These are phyloP conservation scores for Zygotorulaspora mrakii DNA, from an alignment of 1,139 yeast genomes.

Conservation along the genomic window DNA sequence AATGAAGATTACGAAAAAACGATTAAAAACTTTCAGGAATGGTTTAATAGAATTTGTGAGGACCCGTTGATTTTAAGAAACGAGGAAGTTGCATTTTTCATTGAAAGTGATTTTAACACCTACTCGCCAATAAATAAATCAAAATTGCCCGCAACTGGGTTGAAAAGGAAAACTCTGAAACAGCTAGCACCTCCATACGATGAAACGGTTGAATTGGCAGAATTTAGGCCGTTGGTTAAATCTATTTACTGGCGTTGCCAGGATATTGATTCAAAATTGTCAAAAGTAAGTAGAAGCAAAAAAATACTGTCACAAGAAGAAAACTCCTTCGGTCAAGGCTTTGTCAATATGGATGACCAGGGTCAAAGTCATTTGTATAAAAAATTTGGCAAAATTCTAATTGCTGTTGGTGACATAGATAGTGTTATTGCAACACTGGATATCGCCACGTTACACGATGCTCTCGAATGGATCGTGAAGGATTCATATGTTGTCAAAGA, in stretches of 20 bases:
- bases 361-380: conserved; percentile 54
- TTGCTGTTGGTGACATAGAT: conserved; percentile 70
- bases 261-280: conserved; percentile 54
- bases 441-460: conserved; percentile 75
- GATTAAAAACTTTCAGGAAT: conserved; percentile 62
- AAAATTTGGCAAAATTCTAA: conserved; percentile 65
- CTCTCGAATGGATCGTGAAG: conserved; percentile 56
- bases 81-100: conserved; percentile 82
- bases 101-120: conserved; percentile 80
- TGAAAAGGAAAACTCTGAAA: conserved; percentile 81
- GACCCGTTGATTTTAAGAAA: conserved; percentile 81
- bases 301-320: conserved; percentile 55
- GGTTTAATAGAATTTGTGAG: conserved; percentile 73
- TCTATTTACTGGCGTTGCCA: conserved; percentile 61
- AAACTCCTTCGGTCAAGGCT: conserved; percentile 62
- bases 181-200: conserved; percentile 92
- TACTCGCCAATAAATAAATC: conserved; percentile 61
- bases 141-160: conserved; percentile 65
- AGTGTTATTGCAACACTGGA: conserved; percentile 71
- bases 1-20: conserved; percentile 71
- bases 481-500: conserved; percentile 90
- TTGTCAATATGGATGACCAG: conserved; percentile 44
- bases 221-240: conserved; percentile 81
- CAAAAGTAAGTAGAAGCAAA: conserved; percentile 52
- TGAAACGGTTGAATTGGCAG: conserved; percentile 73